Conservation (phyloP, 192 early-diverging fungal genomes). For the Umbelopsis sp. region DNA sequence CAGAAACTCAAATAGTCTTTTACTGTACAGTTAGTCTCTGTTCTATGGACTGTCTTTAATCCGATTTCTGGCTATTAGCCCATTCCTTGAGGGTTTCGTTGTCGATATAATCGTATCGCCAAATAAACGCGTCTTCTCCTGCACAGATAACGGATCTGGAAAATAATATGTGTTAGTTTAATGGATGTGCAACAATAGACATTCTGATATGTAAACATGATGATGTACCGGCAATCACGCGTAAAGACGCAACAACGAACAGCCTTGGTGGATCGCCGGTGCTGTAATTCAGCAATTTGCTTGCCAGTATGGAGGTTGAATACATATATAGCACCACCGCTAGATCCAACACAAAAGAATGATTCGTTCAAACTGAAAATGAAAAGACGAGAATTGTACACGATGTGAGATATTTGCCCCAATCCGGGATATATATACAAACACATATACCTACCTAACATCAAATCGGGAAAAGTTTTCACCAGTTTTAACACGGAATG, state of each 20-base stretch:
- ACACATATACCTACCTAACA: constrained; percentile 37
- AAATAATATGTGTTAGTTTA: not conserved
- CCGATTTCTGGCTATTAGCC: constrained; percentile 51
- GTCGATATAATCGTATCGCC: constrained; percentile 82
- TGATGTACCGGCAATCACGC: constrained; percentile 65
- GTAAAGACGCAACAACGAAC: constrained; percentile 82
- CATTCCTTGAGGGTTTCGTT: constrained; percentile 75
- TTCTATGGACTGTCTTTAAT: not conserved
- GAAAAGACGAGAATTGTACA: not conserved
- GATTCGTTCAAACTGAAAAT: constrained; percentile 61
- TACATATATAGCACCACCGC: constrained; percentile 68
- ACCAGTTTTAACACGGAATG: constrained; percentile 37
- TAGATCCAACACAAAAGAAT: constrained; percentile 76
- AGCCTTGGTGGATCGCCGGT: constrained; percentile 77
- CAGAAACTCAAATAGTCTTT: not conserved
- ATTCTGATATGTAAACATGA: not conserved
- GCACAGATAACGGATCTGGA: constrained; percentile 67
- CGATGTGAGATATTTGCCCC: too few species aligned
- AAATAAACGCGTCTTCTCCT: constrained; percentile 79
- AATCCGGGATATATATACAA: not conserved
- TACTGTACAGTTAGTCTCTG: not conserved
- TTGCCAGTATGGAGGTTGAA: constrained; percentile 73
- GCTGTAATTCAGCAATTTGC: constrained; percentile 61
- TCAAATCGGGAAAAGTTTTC: constrained; percentile 60
- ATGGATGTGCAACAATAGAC: not conserved